Conservation (phyloP, 2,329 filamentous ascomycete genomes). For the Apiospora arundinis region DNA sequence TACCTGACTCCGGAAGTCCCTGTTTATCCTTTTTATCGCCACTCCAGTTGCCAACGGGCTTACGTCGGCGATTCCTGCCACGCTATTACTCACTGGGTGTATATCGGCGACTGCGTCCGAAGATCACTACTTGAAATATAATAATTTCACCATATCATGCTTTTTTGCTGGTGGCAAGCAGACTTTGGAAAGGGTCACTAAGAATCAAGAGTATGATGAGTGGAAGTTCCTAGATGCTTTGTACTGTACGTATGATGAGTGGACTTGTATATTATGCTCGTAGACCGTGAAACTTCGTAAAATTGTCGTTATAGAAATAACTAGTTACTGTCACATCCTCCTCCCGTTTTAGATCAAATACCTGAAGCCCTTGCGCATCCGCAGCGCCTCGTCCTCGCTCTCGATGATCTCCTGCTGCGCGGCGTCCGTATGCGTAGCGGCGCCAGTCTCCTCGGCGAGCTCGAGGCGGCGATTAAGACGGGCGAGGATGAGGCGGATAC, state of each 20-base stretch:
- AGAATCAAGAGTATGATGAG: neutral
- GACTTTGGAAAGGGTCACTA: neutral
- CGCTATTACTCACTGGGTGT: neutral
- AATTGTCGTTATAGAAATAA: neutral
- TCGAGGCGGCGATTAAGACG: constrained; percentile 56
- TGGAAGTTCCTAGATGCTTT: neutral
- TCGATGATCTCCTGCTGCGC: constrained; percentile 46
- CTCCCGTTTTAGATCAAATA: constrained; percentile 47
- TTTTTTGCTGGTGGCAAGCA: neutral
- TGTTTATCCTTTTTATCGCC: neutral
- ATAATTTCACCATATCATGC: no score
- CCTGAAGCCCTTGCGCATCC: constrained; percentile 54
- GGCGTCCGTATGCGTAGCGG: constrained; percentile 46
- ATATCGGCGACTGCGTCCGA: neutral
- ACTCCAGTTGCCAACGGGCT: neutral
- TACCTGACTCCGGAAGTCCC: neutral
- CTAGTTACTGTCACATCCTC: neutral
- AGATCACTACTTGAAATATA: neutral
- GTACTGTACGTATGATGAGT: neutral
- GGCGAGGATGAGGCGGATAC: constrained; percentile 54
- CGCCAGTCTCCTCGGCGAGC: constrained; percentile 47
- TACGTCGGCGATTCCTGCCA: neutral
- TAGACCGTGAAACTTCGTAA: neutral
- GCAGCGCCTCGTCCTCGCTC: constrained; percentile 50
- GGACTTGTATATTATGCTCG: neutral